These are phyloP conservation scores for Fusarium sp. DNA, from an alignment of 2,329 filamentous ascomycete species.

Conservation along the genomic window DNA sequence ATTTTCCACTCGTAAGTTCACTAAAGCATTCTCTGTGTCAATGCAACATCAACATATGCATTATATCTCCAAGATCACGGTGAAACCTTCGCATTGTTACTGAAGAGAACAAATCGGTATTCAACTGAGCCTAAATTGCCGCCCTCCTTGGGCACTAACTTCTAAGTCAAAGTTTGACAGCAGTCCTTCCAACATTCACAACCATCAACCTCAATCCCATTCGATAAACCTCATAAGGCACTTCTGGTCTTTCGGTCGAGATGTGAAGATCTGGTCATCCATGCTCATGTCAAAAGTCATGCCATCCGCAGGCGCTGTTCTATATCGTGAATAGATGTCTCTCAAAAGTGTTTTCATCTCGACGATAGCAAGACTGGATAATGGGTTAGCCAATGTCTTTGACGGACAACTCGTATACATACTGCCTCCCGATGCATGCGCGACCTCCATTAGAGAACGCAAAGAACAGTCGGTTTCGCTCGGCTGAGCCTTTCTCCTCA, in stretches of 20 bases:
- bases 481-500: not conserved
- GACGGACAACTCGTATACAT: not conserved
- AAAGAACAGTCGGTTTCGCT: conserved; percentile 25
- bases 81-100: too few species aligned
- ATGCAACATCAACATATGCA: not conserved
- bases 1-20: not conserved
- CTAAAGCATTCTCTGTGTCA: not conserved
- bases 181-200: rapidly evolving
- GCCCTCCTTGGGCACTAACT: too few species aligned
- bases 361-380: conserved; percentile 10
- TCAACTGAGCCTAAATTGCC: rapidly evolving
- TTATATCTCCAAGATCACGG: too few species aligned
- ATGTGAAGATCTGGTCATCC: conserved; percentile 32
- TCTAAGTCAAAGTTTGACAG: not conserved
- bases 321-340: conserved; percentile 13
- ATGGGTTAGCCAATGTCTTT: not conserved
- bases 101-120: not conserved
- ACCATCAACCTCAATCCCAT: not conserved
- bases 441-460: conserved; percentile 23
- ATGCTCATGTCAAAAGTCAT: conserved; percentile 22
- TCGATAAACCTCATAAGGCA: conserved; percentile 18
- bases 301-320: not conserved
- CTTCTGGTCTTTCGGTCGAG: conserved; percentile 27
- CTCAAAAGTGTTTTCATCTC: conserved; percentile 29
- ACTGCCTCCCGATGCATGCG: conserved; percentile 31